These are phyloP conservation scores for Globomyces sp. DNA, from an alignment of 371 early-diverging fungal species.

Conservation along the genomic window DNA sequence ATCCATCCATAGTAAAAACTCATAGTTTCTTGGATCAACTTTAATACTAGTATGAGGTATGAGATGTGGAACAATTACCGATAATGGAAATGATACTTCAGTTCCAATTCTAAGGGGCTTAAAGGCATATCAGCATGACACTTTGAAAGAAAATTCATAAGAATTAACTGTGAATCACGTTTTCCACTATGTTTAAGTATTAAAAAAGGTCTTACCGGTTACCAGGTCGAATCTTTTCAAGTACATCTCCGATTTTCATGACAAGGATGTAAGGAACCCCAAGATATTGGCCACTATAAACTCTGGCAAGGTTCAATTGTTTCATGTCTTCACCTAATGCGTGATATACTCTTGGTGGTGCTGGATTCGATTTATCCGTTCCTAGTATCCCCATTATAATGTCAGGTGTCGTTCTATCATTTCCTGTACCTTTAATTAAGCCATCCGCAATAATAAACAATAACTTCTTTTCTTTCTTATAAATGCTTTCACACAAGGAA, in stretches of 20 bases:
- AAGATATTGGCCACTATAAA: slow-evolving; percentile 91
- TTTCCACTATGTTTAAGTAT: slow-evolving; percentile 98
- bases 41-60: slow-evolving; percentile 85
- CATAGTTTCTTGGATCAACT: slow-evolving; percentile 84
- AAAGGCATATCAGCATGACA: slow-evolving; percentile 88
- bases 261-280: slow-evolving; percentile 78
- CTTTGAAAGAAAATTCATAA: slow-evolving; percentile 98
- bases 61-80: slow-evolving; percentile 48
- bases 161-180: slow-evolving; percentile 99
- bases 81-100: slow-evolving; percentile 27
- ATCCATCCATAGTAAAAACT: slow-evolving; percentile 93
- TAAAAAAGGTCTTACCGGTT: slow-evolving; percentile 84
- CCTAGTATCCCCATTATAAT: slow-evolving; percentile 80
- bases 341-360: slow-evolving; percentile 50
- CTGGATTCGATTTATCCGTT: slow-evolving; percentile 58
- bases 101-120: slow-evolving; percentile 85
- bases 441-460: slow-evolving; percentile 64
- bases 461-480: slow-evolving; percentile 92
- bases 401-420: slow-evolving; percentile 83
- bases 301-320: slow-evolving; percentile 76
- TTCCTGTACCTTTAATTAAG: slow-evolving; percentile 83
- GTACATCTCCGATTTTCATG: slow-evolving; percentile 73
- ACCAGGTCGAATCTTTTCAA: slow-evolving; percentile 66
- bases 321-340: slow-evolving; percentile 60
- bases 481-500: slow-evolving; percentile 86